Percentiles rank a stretch among this genome's conserved stretches.
phyloP scores from a whole-genome alignment of 1,284 basidiomycete genomes.

The Ganoderma boninense region DNA sequence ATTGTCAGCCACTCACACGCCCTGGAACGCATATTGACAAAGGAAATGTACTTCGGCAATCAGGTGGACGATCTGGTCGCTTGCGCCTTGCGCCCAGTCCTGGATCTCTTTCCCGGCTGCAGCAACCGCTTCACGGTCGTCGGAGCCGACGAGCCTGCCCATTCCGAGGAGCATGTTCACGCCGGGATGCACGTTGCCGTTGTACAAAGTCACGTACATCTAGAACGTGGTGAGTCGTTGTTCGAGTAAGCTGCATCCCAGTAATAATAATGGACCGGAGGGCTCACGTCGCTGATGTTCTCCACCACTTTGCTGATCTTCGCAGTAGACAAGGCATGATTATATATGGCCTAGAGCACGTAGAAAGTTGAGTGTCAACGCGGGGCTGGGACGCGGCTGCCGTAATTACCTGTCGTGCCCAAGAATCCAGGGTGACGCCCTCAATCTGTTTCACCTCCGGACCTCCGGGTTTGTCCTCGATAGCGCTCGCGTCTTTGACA shows the following conservation, averaged over 20 bases:
- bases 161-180: slow-evolving; percentile 25
- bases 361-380: neutral
- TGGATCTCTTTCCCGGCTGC: slow-evolving; percentile 15
- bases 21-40: neutral
- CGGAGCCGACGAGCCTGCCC: slow-evolving; percentile 18
- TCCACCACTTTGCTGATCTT: slow-evolving; percentile 21
- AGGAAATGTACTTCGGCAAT: slow-evolving; percentile 15
- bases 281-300: slow-evolving; percentile 20
- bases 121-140: slow-evolving; percentile 9
- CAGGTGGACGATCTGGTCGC: slow-evolving; percentile 12
- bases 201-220: slow-evolving; percentile 26
- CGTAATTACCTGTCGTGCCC: slow-evolving; percentile 12
- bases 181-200: slow-evolving; percentile 21
- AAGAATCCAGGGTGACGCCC: slow-evolving; percentile 15
- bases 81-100: slow-evolving; percentile 19
- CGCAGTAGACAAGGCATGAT: slow-evolving; percentile 16
- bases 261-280: neutral
- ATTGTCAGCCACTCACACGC: neutral
- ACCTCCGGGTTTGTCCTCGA: neutral
- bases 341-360: slow-evolving; percentile 15
- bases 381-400: neutral
- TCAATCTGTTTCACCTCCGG: neutral
- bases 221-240: neutral
- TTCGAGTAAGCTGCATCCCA: too few species aligned
- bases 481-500: slow-evolving; percentile 9